Percentiles rank a stretch among this genome's conserved stretches.
These are phyloP conservation scores for Cenchrus fungigraminus DNA, from an alignment of 176 grass and related monocot species.

Conservation along the genomic window DNA sequence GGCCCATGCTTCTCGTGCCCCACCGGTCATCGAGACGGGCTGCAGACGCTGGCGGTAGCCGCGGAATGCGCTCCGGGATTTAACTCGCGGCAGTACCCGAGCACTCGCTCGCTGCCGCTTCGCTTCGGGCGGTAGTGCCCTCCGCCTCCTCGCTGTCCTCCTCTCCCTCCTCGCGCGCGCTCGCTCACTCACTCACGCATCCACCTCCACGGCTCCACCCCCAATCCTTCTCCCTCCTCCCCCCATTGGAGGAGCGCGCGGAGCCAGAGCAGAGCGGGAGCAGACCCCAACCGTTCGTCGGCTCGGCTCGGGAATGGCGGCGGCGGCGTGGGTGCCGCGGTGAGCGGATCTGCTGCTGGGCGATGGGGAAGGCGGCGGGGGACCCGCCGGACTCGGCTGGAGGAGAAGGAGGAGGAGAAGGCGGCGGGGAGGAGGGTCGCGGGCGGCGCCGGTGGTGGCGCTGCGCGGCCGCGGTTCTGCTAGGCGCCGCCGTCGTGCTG, in stretches of 20 bases:
- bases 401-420: not conserved
- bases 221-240: not conserved
- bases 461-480: slow-evolving; percentile 29
- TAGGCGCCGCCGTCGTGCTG: slow-evolving; percentile 37
- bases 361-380: slow-evolving; percentile 26
- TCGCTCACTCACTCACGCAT: not conserved
- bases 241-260: slow-evolving; percentile 23
- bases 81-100: slow-evolving; percentile 22
- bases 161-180: not conserved
- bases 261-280: not conserved
- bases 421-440: not conserved
- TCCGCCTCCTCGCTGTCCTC: not conserved
- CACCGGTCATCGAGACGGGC: fast-evolving
- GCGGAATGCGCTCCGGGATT: not conserved
- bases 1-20: fast-evolving
- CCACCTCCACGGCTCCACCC: not conserved
- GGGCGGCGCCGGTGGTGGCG: slow-evolving; percentile 35
- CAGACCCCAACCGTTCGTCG: slow-evolving; percentile 3
- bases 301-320: slow-evolving; percentile 6
- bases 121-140: slow-evolving; percentile 1
- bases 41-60: fast-evolving
- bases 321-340: not conserved
- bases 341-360: slow-evolving; percentile 34
- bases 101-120: not conserved
- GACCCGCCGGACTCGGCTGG: slow-evolving; percentile 25